Percentiles rank a stretch among this genome's conserved stretches.
These are phyloP conservation scores for Phaseolus lunatus DNA, from an alignment of 306 rosid genomes.

Conservation along the genomic window DNA sequence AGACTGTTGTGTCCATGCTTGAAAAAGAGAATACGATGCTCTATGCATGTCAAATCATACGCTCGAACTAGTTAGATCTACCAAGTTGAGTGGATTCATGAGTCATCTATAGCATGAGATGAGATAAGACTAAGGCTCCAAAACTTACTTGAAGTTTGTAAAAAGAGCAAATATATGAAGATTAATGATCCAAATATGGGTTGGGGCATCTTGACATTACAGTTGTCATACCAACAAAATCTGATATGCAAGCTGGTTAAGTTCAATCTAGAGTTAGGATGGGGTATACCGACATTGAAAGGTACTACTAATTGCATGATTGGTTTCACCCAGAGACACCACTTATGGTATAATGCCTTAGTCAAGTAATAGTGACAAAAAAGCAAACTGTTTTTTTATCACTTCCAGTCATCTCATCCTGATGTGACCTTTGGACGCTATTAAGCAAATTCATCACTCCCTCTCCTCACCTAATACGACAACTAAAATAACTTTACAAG, in stretches of 20 bases:
- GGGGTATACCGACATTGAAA: conserved; percentile 42
- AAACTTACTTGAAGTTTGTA: conserved; percentile 30
- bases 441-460: conserved; percentile 8
- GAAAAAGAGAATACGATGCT: conserved; percentile 31
- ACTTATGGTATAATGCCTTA: conserved; percentile 30
- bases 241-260: conserved; percentile 40
- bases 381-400: conserved; percentile 6
- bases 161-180: conserved; percentile 24
- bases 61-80: conserved; percentile 41
- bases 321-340: conserved; percentile 26
- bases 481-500: conserved; percentile 10
- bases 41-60: conserved; percentile 38
- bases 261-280: conserved; percentile 22
- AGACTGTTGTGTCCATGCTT: conserved; percentile 45
- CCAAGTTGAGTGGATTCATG: conserved; percentile 32
- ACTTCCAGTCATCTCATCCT: conserved; percentile 7
- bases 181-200: conserved; percentile 35
- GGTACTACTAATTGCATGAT: conserved; percentile 35
- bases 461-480: background rate
- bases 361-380: conserved; percentile 45
- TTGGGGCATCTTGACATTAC: conserved; percentile 32
- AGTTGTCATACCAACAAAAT: conserved; percentile 50
- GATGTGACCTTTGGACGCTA: conserved; percentile 3
- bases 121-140: conserved; percentile 16
- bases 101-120: conserved; percentile 21